Evolutionary conservation across 345 rosid genomes (phyloP).

Genomic region (Camelina sativa): DNA sequence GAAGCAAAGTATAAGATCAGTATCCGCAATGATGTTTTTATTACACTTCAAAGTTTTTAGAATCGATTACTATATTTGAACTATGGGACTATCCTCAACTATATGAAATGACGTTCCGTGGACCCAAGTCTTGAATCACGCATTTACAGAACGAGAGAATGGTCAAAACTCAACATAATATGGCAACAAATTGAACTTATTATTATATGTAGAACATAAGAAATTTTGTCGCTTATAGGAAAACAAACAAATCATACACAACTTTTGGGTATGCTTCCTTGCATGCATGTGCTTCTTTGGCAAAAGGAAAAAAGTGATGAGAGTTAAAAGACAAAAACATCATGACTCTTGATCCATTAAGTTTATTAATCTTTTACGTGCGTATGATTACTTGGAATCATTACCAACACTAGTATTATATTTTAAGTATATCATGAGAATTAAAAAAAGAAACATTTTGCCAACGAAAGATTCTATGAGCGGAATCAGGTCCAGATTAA

Average conservation of each 20-base stretch:
- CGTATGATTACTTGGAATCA: conserved; percentile 41
- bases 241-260: conserved; percentile 18
- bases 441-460: conserved; percentile 25
- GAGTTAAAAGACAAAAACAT: conserved; percentile 31
- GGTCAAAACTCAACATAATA: neutral
- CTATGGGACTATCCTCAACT: neutral
- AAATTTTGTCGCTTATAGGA: conserved; percentile 11
- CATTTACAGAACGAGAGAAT: neutral
- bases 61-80: neutral
- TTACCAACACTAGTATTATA: conserved; percentile 18
- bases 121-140: conserved; percentile 19
- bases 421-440: conserved; percentile 1
- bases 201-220: neutral
- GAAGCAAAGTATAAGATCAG: neutral
- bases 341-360: conserved; percentile 32
- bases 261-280: conserved; percentile 22
- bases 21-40: neutral
- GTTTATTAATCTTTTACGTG: conserved; percentile 24
- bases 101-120: neutral
- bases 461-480: conserved; percentile 41
- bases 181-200: neutral
- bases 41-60: neutral
- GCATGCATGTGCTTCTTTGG: conserved; percentile 34
- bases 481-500: conserved; percentile 32
- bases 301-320: neutral